Percentiles rank a stretch among this genome's conserved stretches.
phyloP scores from a whole-genome alignment of 345 rosid genomes.

The Eucalyptus rudis region DNA sequence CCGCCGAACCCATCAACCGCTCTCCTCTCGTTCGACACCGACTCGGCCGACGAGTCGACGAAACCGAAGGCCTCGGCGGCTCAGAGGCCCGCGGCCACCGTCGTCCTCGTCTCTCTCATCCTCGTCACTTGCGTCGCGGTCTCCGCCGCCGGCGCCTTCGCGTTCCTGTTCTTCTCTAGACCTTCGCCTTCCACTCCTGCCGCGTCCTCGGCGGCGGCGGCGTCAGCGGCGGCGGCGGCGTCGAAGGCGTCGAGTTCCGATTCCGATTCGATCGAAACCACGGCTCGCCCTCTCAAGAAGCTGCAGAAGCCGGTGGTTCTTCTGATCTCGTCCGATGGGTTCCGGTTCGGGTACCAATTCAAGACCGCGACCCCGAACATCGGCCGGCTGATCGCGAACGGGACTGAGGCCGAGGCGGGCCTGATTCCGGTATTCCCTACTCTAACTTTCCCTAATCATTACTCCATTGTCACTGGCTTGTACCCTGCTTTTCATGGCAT shows the following conservation, averaged over 20 bases:
- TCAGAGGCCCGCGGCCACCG: conserved; percentile 9
- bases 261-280: neutral
- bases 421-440: conserved; percentile 85
- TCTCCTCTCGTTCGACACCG: conserved; percentile 42
- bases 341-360: conserved; percentile 91
- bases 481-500: conserved; percentile 87
- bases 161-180: conserved; percentile 48
- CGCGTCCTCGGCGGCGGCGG: neutral
- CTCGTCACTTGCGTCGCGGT: neutral
- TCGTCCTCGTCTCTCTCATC: conserved; percentile 40
- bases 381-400: conserved; percentile 58
- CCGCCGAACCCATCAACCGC: conserved; percentile 34
- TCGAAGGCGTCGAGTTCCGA: neutral
- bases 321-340: conserved; percentile 82
- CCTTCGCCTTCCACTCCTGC: neutral
- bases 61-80: neutral
- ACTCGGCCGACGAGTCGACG: neutral
- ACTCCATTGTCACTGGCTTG: conserved; percentile 88
- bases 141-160: conserved; percentile 6
- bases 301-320: conserved; percentile 59
- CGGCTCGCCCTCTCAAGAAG: conserved; percentile 47
- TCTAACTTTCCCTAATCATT: conserved; percentile 86
- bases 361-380: conserved; percentile 66
- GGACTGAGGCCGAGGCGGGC: conserved; percentile 84
- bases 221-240: neutral